These are phyloP conservation scores for Pseudogymnoascus sp. DNA, from an alignment of 2,329 filamentous ascomycete species.

Conservation along the genomic window DNA sequence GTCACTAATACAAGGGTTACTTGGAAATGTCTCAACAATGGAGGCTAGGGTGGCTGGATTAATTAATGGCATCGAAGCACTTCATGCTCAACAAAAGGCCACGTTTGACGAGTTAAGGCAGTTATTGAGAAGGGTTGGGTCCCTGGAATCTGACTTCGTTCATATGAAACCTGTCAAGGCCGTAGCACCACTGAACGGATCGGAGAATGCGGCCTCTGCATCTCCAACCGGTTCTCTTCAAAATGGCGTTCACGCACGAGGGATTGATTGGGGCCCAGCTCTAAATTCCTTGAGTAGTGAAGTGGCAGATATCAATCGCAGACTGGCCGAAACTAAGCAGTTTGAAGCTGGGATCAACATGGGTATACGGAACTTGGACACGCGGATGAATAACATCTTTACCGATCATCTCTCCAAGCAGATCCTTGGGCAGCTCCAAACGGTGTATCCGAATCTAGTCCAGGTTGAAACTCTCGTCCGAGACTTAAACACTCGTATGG, in stretches of 20 bases:
- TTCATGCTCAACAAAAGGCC: neutral
- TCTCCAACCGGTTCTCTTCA: slow-evolving; percentile 10
- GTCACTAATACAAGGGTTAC: neutral
- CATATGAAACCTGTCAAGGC: neutral
- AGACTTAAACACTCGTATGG: neutral
- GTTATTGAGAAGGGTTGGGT: neutral
- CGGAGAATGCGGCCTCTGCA: neutral
- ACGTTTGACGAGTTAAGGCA: neutral
- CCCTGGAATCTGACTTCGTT: neutral
- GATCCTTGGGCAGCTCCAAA: slow-evolving; percentile 24
- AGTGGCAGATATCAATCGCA: neutral
- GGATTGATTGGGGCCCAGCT: slow-evolving; percentile 1
- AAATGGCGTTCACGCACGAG: neutral
- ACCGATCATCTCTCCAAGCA: slow-evolving; percentile 32
- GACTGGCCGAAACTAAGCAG: neutral
- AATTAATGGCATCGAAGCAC: neutral
- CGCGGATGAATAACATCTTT: slow-evolving; percentile 22
- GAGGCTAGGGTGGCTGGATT: neutral
- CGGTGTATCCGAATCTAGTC: slow-evolving; percentile 4
- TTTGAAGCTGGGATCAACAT: slow-evolving; percentile 11
- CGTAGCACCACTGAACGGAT: neutral
- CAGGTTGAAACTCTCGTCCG: neutral
- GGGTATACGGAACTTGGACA: slow-evolving; percentile 16
- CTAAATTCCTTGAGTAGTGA: neutral
- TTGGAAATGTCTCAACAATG: neutral